Base-by-base conservation (phyloP, 2,329 filamentous ascomycete genomes). In the Endoconidiophora polonica region DNA sequence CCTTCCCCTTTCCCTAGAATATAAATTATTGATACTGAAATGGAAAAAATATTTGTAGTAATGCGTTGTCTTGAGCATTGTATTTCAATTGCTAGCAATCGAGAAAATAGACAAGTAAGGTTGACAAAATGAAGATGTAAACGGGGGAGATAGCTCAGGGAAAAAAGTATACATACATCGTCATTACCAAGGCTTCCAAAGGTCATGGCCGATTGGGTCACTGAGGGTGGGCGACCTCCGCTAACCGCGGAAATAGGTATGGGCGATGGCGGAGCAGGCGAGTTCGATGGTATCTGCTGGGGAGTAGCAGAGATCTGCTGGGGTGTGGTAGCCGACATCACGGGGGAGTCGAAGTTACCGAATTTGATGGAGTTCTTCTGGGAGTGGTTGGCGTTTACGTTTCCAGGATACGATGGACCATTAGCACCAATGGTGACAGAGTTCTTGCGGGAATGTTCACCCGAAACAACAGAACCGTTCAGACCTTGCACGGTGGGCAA, bases 371-470 rank as follows among this genome's bases (percentile, higher is more conserved):
- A 73, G 57, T 73, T 68, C 67, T 76, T 79, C 68, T 63, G 73
- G 54, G 67, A 71, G 39, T 78, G 76, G 50, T 65, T 65, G 39
- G 68, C 60, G 54, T 78, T 83, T 59, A 86, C 86, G 71, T 93
- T 94, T 58, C 81, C 74, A 54, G 80, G 76, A 63, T 79, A 84
- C 61, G 80, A 80, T 58, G 84, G 77, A 58, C 83, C 85, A 62
- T 84, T 83, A 58, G 86, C 81, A 64, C 78, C 87, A 71, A 95
- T 94, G 60, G 88, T 94, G 60, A 94, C 83, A 16, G 90, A 94
- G 56, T 80, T 79, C 68, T 94, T 94, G 63, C 86, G 79, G 62
- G 72, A 75, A 69, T 96, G 88, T 58, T 86, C 81, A 75, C 58
- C 83, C 24, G 77, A 63, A n/a, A 46, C 43, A 36, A 37, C 36